Evolutionary conservation across 768 basidiomycete genomes (phyloP).

Genomic region (Candolleomyces efflorescens): DNA sequence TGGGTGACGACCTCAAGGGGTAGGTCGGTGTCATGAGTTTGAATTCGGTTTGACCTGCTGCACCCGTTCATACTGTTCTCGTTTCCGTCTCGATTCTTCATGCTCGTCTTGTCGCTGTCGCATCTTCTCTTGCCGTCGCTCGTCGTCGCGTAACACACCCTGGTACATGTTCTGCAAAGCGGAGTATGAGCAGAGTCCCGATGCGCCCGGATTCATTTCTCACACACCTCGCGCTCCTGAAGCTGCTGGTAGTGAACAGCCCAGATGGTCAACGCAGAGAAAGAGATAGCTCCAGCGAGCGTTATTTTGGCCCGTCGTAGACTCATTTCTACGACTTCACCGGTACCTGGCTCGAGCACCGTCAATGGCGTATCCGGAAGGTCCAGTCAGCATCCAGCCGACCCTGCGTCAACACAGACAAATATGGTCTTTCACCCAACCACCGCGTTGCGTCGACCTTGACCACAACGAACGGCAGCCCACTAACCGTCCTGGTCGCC

Average conservation of each 20-base stretch:
- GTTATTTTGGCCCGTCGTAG: slow-evolving; percentile 65
- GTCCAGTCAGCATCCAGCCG: background rate
- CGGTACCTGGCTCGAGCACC: slow-evolving; percentile 20
- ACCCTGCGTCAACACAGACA: slow-evolving; percentile 13
- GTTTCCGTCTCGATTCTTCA: slow-evolving; percentile 56
- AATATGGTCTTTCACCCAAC: slow-evolving; percentile 12
- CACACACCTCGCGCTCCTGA: slow-evolving; percentile 70
- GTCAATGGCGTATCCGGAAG: background rate
- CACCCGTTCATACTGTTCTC: slow-evolving; percentile 59
- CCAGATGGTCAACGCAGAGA: slow-evolving; percentile 75
- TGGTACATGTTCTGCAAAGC: slow-evolving; percentile 76
- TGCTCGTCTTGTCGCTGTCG: slow-evolving; percentile 59
- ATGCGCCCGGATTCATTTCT: background rate
- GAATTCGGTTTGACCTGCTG: slow-evolving; percentile 30
- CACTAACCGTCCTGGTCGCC: background rate
- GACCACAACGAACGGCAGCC: background rate
- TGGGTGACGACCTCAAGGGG: background rate
- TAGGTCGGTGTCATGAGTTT: background rate
- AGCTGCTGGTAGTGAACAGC: slow-evolving; percentile 86
- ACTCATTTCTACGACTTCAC: slow-evolving; percentile 47
- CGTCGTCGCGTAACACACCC: slow-evolving; percentile 88
- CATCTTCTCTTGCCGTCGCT: slow-evolving; percentile 70
- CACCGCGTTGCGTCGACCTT: background rate
- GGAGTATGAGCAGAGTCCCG: background rate
- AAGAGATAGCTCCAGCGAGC: slow-evolving; percentile 57